Percentiles rank a stretch among this genome's conserved stretches.
Conservation (phyloP, 192 early-diverging fungal genomes). For the Entomortierella beljakovae region DNA sequence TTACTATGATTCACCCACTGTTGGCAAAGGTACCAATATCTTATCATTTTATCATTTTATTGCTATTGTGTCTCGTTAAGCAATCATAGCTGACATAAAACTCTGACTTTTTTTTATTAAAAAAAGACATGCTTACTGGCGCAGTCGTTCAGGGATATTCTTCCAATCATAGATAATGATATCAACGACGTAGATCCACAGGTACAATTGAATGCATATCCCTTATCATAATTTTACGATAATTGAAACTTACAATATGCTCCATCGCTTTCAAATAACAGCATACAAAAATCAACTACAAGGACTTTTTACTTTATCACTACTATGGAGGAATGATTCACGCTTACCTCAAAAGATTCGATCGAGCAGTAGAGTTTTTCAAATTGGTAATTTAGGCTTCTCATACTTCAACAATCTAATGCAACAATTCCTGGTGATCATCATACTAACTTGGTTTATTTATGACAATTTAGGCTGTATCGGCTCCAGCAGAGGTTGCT, state of each 20-base stretch:
- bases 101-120: neutral
- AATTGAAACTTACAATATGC: no score
- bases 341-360: conserved; percentile 72
- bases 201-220: conserved; percentile 24
- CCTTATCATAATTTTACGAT: no score
- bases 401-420: no score
- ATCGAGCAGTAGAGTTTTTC: conserved; percentile 72
- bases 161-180: conserved; percentile 61
- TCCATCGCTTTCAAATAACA: conserved; percentile 10
- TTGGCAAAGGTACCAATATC: conserved; percentile 44
- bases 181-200: conserved; percentile 61
- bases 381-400: conserved; percentile 65
- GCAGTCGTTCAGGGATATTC: conserved; percentile 61
- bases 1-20: conserved; percentile 60
- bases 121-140: conserved; percentile 59
- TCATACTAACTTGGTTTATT: neutral
- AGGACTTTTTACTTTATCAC: conserved; percentile 75
- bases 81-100: neutral
- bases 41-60: no score
- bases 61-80: neutral
- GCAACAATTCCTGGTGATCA: neutral
- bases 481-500: conserved; percentile 69
- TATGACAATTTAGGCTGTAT: conserved; percentile 59
- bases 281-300: conserved; percentile 54
- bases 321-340: conserved; percentile 86